Evolutionary conservation across 2,329 filamentous ascomycete species (phyloP).

Genomic region (Onygenales sp.): DNA sequence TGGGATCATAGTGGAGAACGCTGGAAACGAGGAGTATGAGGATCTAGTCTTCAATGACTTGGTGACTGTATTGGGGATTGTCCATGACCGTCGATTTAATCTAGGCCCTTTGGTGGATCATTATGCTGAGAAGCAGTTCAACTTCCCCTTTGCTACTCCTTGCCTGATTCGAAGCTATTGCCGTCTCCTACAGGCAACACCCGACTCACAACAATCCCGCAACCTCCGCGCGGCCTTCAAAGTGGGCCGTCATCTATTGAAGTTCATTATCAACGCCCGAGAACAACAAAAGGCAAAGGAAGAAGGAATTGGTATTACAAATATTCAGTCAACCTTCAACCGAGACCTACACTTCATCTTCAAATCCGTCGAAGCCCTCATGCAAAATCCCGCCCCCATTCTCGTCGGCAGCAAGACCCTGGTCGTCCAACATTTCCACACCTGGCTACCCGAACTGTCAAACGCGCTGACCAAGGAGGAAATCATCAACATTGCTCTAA

Average conservation of each 20-base stretch:
- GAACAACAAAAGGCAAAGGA: constrained; percentile 84
- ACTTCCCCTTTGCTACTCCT: constrained; percentile 84
- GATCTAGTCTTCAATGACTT: constrained; percentile 86
- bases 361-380: constrained; percentile 78
- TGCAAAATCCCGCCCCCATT: constrained; percentile 76
- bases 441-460: constrained; percentile 87
- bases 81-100: constrained; percentile 90
- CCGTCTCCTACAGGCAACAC: constrained; percentile 69
- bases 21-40: constrained; percentile 86
- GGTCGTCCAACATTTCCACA: constrained; percentile 91
- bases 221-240: constrained; percentile 89
- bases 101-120: constrained; percentile 81
- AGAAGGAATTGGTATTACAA: constrained; percentile 73
- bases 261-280: constrained; percentile 85
- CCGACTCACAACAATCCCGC: constrained; percentile 72
- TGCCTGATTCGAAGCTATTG: constrained; percentile 82
- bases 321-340: constrained; percentile 61
- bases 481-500: constrained; percentile 81
- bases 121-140: constrained; percentile 80
- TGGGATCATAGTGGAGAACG: constrained; percentile 78
- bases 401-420: constrained; percentile 91
- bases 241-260: constrained; percentile 83
- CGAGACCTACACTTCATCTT: constrained; percentile 80
- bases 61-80: constrained; percentile 82
- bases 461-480: constrained; percentile 70